Conservation (phyloP, 2,329 filamentous ascomycete species). For the Thielaviopsis ethacetica region DNA sequence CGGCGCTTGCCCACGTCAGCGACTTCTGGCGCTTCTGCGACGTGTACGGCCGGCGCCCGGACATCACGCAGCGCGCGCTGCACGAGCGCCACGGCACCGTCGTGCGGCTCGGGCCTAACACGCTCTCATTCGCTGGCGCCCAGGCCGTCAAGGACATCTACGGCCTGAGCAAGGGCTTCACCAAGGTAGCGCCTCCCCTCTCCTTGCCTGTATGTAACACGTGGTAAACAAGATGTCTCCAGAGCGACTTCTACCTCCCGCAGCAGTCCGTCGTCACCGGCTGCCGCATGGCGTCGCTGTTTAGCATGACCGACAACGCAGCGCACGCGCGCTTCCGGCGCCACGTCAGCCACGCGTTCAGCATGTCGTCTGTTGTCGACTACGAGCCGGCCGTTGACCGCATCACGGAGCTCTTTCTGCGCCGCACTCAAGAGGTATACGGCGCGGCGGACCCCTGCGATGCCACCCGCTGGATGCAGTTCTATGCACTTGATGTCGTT, state of each 20-base stretch:
- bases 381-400: slow-evolving; percentile 70
- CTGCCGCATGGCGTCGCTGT: slow-evolving; percentile 51
- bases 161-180: slow-evolving; percentile 64
- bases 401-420: slow-evolving; percentile 54
- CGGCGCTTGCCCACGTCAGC: slow-evolving; percentile 42
- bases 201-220: no score
- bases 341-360: slow-evolving; percentile 60
- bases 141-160: slow-evolving; percentile 62
- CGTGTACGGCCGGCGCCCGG: slow-evolving; percentile 45
- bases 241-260: slow-evolving; percentile 70
- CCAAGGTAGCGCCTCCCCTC: slow-evolving; percentile 39
- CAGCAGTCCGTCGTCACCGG: slow-evolving; percentile 59
- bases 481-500: slow-evolving; percentile 70
- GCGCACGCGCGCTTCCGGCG: slow-evolving; percentile 62
- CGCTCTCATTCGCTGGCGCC: slow-evolving; percentile 57
- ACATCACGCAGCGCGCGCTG: slow-evolving; percentile 49
- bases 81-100: slow-evolving; percentile 59
- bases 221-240: no score
- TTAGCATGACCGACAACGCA: slow-evolving; percentile 57
- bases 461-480: slow-evolving; percentile 60
- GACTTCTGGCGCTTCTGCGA: slow-evolving; percentile 63
- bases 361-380: slow-evolving; percentile 60
- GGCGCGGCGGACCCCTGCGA: slow-evolving; percentile 30
- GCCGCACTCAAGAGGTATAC: slow-evolving; percentile 40
- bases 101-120: slow-evolving; percentile 59